Base-by-base conservation (phyloP, 441 rosid species). In the Raphanus hybrid region DNA sequence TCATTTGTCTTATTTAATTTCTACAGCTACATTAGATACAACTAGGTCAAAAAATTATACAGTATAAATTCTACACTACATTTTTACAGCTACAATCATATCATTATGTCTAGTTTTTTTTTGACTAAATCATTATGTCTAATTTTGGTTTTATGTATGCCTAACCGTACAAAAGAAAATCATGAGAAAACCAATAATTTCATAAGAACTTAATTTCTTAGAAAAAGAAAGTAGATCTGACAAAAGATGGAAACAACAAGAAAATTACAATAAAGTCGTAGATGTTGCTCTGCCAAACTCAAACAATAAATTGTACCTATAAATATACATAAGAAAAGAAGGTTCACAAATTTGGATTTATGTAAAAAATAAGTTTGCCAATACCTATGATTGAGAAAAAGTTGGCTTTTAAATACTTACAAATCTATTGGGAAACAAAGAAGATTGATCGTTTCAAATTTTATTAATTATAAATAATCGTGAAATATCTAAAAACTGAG, bases 121-220 rank as follows among this genome's bases (percentile, higher is more conserved):
- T 23, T 23, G 26, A 23, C 26, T 23, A 23, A 23, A 23, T 29
- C 34, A 29, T 29, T 5, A 29, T 29, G 34, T 29, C 34, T 29
- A 29, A 6, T 29, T 41, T 41, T 41, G 12, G 48, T 41, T 41
- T 41, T 8, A 41, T 41, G 48, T 8, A 41, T 41, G 48, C 48
- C 48, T 41, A 41, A 9, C 48, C 48, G 12, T 41, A 41, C 48
- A 41, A 41, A 41, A 29, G 5, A 2, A 37, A 43, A 43, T 43
- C 52, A 43, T 43, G 52, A 50, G 57, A 50, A 50, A 50, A 50
- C 57, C 57, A 50, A 50, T 50, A 50, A 50, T 50, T 50, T 50
- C 57, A 15, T 14, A 50, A 50, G 18, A 50, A 50, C 8, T 14
- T 50, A 14, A 50, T 50, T 50, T 50, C 57, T 50, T 50, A 50